Base-by-base conservation (phyloP, 805 yeast species). In the Candida nemodendra region DNA sequence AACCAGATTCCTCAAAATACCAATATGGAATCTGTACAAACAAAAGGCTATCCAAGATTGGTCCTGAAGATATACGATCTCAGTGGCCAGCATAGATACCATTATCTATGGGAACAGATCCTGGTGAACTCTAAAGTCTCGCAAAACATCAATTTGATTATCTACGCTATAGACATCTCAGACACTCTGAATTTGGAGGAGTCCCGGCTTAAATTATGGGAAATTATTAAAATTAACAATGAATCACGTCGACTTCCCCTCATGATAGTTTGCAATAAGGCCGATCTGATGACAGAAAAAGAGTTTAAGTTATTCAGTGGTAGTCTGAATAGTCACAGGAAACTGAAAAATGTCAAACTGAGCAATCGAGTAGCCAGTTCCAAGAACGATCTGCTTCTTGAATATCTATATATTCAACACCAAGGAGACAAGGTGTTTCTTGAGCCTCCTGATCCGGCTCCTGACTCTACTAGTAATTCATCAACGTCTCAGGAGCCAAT, bases 81-180 rank as follows among this genome's bases (percentile, higher is more conserved):
- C 25, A 54, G 62, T 38, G 67, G 67, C 7, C 67, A 61, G 30
- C 32, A 32, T 23, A 50, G 50, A 30, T 41, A 50, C 27, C 59
- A 50, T 11, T 23, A 50, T 17, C 12, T 47, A 7, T 62, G 66
- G 66, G 17, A 29, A 11, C 42, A 45, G 12, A 27, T 35, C 11
- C 22, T 54, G 12, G 29, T 18, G 1, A 26, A 26, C 12, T 13
- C 18, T 13, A 11, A 26, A 6, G 18, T 13, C 30, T 13, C 36
- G 27, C 2, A 39, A 4, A 30, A 30, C 5, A 25, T 48, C 8
- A 50, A 44, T 17, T 42, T 57, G 21, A 50, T 61, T 1, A 28
- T 61, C 2, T 62, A 47, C 37, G 39, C 56, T 21, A 42, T 62
- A 17, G 66, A 62, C 39, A 31, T 60, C 5, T 48, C 62, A 7